These are phyloP conservation scores for Astraeus odoratus DNA, from an alignment of 768 basidiomycete genomes.

Conservation along the genomic window DNA sequence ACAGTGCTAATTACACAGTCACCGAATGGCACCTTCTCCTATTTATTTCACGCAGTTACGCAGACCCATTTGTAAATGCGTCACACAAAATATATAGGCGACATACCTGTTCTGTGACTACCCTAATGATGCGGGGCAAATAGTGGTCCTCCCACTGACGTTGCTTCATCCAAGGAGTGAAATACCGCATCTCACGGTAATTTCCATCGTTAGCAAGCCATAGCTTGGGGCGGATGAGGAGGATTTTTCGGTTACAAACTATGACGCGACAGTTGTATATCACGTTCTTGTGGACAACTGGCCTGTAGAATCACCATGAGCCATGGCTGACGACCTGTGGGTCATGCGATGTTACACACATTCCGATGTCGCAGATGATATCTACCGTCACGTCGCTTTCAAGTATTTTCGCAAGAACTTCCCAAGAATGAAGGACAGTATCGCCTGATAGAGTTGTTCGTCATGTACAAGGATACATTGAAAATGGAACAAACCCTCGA, in stretches of 20 bases:
- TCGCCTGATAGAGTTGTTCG: slow-evolving; percentile 54
- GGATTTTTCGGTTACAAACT: slow-evolving; percentile 76
- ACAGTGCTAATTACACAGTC: slow-evolving; percentile 89
- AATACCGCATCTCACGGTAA: slow-evolving; percentile 84
- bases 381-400: slow-evolving; percentile 67
- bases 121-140: slow-evolving; percentile 82
- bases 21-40: slow-evolving; percentile 92
- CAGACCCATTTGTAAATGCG: background rate
- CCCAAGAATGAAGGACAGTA: slow-evolving; percentile 95
- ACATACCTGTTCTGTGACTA: slow-evolving; percentile 80
- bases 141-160: slow-evolving; percentile 87
- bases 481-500: slow-evolving; percentile 60
- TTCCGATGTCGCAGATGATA: slow-evolving; percentile 96
- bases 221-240: slow-evolving; percentile 98
- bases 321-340: no score
- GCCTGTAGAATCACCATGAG: slow-evolving; percentile 47
- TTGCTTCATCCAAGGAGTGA: slow-evolving; percentile 93
- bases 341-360: slow-evolving; percentile 51
- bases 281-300: slow-evolving; percentile 94
- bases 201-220: slow-evolving; percentile 99
- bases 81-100: background rate
- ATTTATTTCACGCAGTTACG: no score
- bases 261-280: slow-evolving; percentile 96
- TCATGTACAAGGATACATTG: background rate
- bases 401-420: slow-evolving; percentile 89